Evolutionary conservation across 345 rosid genomes (phyloP), one percentile per base, ranked within the genome.

Genomic region (Pugionium dolabratum): DNA sequence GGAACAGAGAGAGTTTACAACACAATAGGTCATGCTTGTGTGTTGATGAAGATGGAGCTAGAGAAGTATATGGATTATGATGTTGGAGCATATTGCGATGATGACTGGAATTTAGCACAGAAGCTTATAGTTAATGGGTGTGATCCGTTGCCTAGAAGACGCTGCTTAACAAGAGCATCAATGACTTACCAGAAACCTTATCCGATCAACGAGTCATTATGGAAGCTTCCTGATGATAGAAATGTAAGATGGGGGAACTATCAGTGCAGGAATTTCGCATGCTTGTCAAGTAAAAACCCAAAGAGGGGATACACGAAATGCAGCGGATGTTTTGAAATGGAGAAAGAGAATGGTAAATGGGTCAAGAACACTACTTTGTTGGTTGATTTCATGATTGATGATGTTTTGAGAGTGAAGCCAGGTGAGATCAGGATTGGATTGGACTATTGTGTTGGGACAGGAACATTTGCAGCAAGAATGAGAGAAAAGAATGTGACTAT

Each of bases 1-100:
- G 97, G 98, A 66, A 80, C 85, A 0, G 84, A 80, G 18, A 54
- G 76, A 72, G 75, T 86, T 41, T 78, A 77, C 69, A 89, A 82
- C 80, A 87, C 93, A 0, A 82, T 87, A 47, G 98, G 96, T 7
- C 98, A 93, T 67, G 80, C 88, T 0, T 89, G 98, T 73, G 94
- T 79, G 4, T 45, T 79, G 71, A 77, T 78, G 86, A 87, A 77
- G 85, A 85, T 65, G 61, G 94, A 88, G 36, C 37, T 93, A 53
- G 86, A 87, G 69, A 84, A 86, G 60, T 92, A 85, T 77, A 89
- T 92, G 98, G 95, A 83, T 34, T 89, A 86, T 53, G 93, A 93
- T 49, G 79, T 93, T 43, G 96, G 98, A 25, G 86, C 97, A 0
- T 89, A 69, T 46, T 90, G 98, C 30, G 81, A 85, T 44, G 95